Conservation (phyloP, 768 basidiomycete species). For the Candolleomyces efflorescens region DNA sequence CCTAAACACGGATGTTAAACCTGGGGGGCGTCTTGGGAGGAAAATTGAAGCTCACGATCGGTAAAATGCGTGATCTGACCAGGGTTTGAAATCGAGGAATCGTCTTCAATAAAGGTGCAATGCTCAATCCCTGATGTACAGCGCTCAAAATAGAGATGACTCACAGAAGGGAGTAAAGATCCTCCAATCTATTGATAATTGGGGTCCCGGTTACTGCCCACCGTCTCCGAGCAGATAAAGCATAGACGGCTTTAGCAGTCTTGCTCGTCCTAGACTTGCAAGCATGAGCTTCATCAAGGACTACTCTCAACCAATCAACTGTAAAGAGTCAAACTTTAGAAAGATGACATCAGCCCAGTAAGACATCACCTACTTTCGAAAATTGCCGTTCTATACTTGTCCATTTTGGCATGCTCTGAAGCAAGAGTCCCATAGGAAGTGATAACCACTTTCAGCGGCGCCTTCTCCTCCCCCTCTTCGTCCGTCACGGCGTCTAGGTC, state of each 20-base stretch:
- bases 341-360: constrained; percentile 4
- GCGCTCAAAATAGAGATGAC: constrained; percentile 11
- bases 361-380: constrained; percentile 68
- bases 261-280: constrained; percentile 89
- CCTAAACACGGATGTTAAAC: constrained; percentile 29
- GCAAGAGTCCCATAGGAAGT: constrained; percentile 90
- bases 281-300: constrained; percentile 93
- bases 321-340: background rate
- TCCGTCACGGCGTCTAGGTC: constrained; percentile 60
- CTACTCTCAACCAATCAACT: constrained; percentile 81
- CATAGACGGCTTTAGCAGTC: constrained; percentile 86
- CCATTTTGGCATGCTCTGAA: constrained; percentile 77
- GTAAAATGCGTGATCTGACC: constrained; percentile 86
- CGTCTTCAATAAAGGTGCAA: constrained; percentile 40
- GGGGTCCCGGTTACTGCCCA: constrained; percentile 97
- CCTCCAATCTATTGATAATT: constrained; percentile 91
- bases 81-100: constrained; percentile 74
- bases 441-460: constrained; percentile 72
- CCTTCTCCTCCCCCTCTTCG: constrained; percentile 35
- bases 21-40: background rate
- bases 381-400: constrained; percentile 45
- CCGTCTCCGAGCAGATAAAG: constrained; percentile 68
- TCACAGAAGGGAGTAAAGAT: constrained; percentile 80
- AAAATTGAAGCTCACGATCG: constrained; percentile 56
- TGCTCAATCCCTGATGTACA: background rate